Evolutionary conservation across 768 basidiomycete genomes (phyloP).

Genomic region (Exsudoporus frostii): DNA sequence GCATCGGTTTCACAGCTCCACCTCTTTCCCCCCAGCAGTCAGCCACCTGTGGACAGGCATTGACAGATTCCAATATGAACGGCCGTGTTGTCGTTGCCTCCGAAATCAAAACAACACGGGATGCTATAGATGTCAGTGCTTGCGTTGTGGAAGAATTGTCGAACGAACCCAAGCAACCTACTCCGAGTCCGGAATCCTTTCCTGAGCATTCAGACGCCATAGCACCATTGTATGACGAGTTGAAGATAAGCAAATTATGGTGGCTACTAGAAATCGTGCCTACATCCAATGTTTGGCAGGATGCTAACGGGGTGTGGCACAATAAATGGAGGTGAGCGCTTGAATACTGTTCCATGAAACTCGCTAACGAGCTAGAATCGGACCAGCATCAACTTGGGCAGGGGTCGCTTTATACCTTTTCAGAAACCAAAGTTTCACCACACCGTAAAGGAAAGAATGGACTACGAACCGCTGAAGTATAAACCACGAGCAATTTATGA

Average conservation of each 20-base stretch:
- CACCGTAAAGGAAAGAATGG: conserved; percentile 60
- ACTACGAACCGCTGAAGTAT: conserved; percentile 47
- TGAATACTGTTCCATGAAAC: not conserved
- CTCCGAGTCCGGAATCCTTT: not conserved
- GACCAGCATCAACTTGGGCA: conserved; percentile 46
- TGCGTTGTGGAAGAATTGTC: not conserved
- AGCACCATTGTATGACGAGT: conserved; percentile 52
- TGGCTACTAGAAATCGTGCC: conserved; percentile 74
- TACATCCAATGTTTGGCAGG: conserved; percentile 52
- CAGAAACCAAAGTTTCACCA: conserved; percentile 55
- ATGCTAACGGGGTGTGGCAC: conserved; percentile 53
- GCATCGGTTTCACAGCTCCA: conserved; percentile 35
- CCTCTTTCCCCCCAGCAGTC: conserved; percentile 6
- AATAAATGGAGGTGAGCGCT: conserved; percentile 48
- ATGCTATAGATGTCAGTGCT: not conserved
- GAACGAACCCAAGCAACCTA: not conserved
- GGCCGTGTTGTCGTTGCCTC: not conserved
- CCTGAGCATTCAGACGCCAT: conserved; percentile 32
- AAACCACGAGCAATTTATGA: conserved; percentile 54
- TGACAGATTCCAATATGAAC: not conserved
- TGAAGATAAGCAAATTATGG: conserved; percentile 49
- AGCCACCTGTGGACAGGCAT: not conserved
- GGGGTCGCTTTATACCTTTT: conserved; percentile 49
- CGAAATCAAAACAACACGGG: not conserved
- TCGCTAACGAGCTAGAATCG: not conserved